Evolutionary conservation across 345 rosid genomes (phyloP), one percentile per base, ranked within the genome.

Genomic region (Pistacia atlantica): DNA sequence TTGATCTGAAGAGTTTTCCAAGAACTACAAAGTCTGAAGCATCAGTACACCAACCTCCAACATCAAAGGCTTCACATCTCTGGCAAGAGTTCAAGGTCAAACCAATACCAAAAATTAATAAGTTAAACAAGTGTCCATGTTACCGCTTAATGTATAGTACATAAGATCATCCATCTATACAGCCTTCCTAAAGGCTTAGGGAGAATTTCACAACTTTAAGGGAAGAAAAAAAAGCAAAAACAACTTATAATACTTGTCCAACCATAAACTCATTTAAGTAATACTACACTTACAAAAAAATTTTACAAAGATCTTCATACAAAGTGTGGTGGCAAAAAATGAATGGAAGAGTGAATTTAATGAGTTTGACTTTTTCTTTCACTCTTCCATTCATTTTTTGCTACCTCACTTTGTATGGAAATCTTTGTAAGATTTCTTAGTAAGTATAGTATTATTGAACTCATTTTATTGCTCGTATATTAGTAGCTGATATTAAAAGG

Each of bases 51-150:
- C 70, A 78, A 72, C 83, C 75, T 68, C 89, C 90, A 51, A 57
- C 74, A 73, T 85, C 85, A 69, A 79, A 78, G 84, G 81, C 81
- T 79, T 84, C 89, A 72, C 80, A 80, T 74, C 82, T 89, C 91
- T 87, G 86, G 80, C 59, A 85, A 79, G 31, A 74, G 71, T 42
- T 77, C 71, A 72, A 68, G 66, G 84, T 68, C 55, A 56, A 74
- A 77, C 9, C 77, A 67, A 58, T 45, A 46, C 17, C 56, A 66
- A 28, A 28, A 5, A 71, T 69, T 61, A 83, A 45, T 31, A 71
- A 62, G 11, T 28, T 54, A 11, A 42, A 51, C 28, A 25, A 60
- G 55, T 57, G 46, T 16, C 42, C 11, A 13, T 33, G 11, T 56
- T 45, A 52, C 9, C 8, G 28, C 42, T 28, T 25, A 68, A 2